These are phyloP conservation scores for Danielozyma ontarioensis DNA, from an alignment of 805 yeast species.

Conservation along the genomic window DNA sequence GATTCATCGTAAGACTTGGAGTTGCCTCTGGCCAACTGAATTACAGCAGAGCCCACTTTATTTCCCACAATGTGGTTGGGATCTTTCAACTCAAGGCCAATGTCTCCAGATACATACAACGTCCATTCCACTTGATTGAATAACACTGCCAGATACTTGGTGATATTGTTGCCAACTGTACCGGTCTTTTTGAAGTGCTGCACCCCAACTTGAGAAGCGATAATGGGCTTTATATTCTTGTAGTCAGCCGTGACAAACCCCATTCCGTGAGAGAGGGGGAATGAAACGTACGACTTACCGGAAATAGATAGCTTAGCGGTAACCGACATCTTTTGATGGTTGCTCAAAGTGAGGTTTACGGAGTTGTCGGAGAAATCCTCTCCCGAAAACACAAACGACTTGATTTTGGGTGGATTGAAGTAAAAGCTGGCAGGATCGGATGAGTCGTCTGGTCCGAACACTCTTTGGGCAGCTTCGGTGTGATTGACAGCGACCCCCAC, in stretches of 20 bases:
- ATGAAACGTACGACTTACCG: constrained; percentile 8
- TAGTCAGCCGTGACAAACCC: constrained; percentile 69
- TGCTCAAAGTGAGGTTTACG: constrained; percentile 14
- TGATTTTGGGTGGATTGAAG: constrained; percentile 64
- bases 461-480: constrained; percentile 52
- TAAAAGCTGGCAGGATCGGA: constrained; percentile 52
- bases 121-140: constrained; percentile 60
- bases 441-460: constrained; percentile 61
- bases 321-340: constrained; percentile 29
- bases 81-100: constrained; percentile 22
- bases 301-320: constrained; percentile 15
- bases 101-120: constrained; percentile 48
- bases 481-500: constrained; percentile 68
- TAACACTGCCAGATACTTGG: constrained; percentile 52
- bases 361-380: constrained; percentile 15
- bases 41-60: constrained; percentile 30
- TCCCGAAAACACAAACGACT: constrained; percentile 48
- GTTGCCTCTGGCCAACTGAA: constrained; percentile 58
- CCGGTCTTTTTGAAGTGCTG: constrained; percentile 38
- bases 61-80: constrained; percentile 40
- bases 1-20: constrained; percentile 45
- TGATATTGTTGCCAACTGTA: constrained; percentile 19
- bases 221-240: constrained; percentile 16
- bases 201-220: constrained; percentile 64
- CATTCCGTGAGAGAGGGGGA: constrained; percentile 75